Evolutionary conservation across 2,329 filamentous ascomycete species (phyloP), one percentile per base, ranked within the genome.

Genomic region (Aureobasidium subglaciale): DNA sequence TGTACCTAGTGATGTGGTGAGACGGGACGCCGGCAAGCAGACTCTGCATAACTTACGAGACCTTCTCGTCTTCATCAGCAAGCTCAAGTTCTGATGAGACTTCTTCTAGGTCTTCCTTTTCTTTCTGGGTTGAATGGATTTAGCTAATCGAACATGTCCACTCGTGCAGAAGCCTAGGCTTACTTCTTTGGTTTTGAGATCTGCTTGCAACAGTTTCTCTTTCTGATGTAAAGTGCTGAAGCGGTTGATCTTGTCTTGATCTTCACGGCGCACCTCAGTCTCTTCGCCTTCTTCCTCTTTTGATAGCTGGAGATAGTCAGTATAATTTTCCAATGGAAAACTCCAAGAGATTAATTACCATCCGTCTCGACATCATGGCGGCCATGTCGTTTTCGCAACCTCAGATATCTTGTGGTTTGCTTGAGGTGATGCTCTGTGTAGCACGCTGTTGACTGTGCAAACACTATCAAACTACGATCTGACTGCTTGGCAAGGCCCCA

Each of bases 211-310:
- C 3, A 78, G 72, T 30, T 87, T 79, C 70, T 96, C 88, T 50
- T 88, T 86, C 69, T 95, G 90, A 71, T 99, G 93, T 60, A 99
- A 78, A 41, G 90, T 85, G 72, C 91, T 96, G 78, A 99, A 99
- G 62, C 85, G 86, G 75, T 99, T 99, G 82, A 99, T 99, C 75
- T 93, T 95, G 75, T 97, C 91, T 73, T 99, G 93, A 70, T 99
- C 93, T 71, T 97, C 91, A 67, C 91, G 87, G 59, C 93, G 88
- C 58, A 99, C 93, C 72, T 96, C 88, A 64, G 90, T 86, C 69
- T 99, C 93, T 62, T 93, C 87, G 59, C 83, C 81, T 73, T 99
- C 93, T 65, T 97, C 92, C 70, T 96, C 92, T 69, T 90, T 95
- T 42, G 89, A 90, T 63, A 99, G 86, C 93, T 97, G 67, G 22